Evolutionary conservation across 2,329 filamentous ascomycete species (phyloP).

Genomic region (Claviceps quebecensis): DNA sequence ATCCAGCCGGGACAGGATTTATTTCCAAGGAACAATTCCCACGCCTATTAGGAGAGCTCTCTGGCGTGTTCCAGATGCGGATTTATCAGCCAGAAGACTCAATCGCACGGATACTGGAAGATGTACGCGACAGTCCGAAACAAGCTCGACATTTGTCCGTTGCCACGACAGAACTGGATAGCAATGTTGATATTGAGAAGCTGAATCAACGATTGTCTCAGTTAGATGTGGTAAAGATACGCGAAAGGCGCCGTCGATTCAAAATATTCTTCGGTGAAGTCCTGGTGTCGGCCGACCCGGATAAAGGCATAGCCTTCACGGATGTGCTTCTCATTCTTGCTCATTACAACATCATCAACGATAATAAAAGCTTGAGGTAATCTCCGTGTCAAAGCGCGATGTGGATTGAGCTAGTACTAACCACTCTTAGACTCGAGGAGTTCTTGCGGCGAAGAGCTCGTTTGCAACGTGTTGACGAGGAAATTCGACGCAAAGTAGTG

Average conservation of each 20-base stretch:
- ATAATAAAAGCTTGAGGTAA: conserved; percentile 83
- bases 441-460: conserved; percentile 82
- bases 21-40: conserved; percentile 86
- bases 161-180: conserved; percentile 33
- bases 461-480: conserved; percentile 87
- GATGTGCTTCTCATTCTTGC: conserved; percentile 88
- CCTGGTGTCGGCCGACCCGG: conserved; percentile 79
- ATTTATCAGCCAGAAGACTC: conserved; percentile 89
- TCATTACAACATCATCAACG: conserved; percentile 97
- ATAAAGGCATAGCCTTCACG: conserved; percentile 82
- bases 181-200: conserved; percentile 57
- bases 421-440: conserved; percentile 59
- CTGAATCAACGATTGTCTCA: conserved; percentile 58
- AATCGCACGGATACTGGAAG: conserved; percentile 72
- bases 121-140: conserved; percentile 50
- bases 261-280: conserved; percentile 97
- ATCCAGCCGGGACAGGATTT: conserved; percentile 80
- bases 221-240: conserved; percentile 64
- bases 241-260: conserved; percentile 61
- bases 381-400: not conserved
- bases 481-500: conserved; percentile 78
- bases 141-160: conserved; percentile 41
- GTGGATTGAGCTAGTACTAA: not conserved
- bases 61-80: conserved; percentile 91
- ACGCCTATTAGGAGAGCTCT: conserved; percentile 76